Evolutionary conservation across 139 green algal genomes (phyloP).

Genomic region (Chlorella sp.): DNA sequence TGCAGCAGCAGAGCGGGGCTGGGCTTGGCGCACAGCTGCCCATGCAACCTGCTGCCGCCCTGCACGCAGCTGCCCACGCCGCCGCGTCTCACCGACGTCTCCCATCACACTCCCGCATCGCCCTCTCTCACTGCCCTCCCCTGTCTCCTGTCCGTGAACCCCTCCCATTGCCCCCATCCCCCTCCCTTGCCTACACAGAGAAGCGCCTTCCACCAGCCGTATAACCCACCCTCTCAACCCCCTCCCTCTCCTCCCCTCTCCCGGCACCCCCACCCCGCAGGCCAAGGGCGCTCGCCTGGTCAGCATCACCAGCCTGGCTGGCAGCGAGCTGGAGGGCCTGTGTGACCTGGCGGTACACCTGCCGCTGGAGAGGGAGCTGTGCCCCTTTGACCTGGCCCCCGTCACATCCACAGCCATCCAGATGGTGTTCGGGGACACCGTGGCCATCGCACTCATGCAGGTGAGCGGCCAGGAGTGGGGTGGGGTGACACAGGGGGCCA

Average conservation of each 20-base stretch:
- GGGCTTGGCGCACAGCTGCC: not conserved
- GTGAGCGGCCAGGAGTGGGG: not conserved
- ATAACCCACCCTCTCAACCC: too few species aligned
- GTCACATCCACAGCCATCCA: slow-evolving; percentile 72
- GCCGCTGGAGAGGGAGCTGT: slow-evolving; percentile 71
- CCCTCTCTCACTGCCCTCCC: too few species aligned
- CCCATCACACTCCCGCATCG: too few species aligned
- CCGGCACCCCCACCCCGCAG: slow-evolving; percentile 5
- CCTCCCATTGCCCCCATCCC: too few species aligned
- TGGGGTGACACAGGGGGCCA: too few species aligned
- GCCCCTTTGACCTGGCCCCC: slow-evolving; percentile 71
- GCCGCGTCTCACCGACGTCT: not conserved
- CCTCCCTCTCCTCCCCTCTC: too few species aligned
- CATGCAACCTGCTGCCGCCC: not conserved
- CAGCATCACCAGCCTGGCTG: slow-evolving; percentile 45
- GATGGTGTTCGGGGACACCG: slow-evolving; percentile 75
- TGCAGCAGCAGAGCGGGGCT: too few species aligned
- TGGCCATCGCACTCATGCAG: slow-evolving; percentile 75
- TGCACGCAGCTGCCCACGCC: too few species aligned
- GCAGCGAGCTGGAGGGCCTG: slow-evolving; percentile 52
- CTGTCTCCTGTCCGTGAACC: too few species aligned
- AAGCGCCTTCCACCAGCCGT: too few species aligned
- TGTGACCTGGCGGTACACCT: slow-evolving; percentile 65
- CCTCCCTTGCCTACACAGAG: too few species aligned
- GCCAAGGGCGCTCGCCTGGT: slow-evolving; percentile 72